These are phyloP conservation scores for Cryphonectria carpinicola DNA, from an alignment of 2,329 filamentous ascomycete genomes.

Conservation along the genomic window DNA sequence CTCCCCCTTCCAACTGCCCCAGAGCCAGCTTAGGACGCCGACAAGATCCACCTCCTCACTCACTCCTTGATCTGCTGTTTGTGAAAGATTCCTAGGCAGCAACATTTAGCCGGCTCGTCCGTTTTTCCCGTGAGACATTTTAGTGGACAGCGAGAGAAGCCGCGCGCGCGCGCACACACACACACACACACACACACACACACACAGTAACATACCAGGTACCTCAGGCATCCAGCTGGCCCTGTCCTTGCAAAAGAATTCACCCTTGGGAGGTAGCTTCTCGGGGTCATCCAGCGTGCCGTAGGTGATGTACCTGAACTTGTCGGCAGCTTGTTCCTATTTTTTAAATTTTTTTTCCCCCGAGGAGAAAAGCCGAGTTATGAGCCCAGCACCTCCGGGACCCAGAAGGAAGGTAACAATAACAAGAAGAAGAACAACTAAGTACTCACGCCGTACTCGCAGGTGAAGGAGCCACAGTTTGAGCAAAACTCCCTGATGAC, in stretches of 20 bases:
- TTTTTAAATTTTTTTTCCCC: background rate
- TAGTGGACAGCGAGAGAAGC: background rate
- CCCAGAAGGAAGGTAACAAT: too few relatives aligned
- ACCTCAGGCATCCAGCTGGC: slow-evolving; percentile 56
- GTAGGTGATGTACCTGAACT: slow-evolving; percentile 48
- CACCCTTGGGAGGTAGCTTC: slow-evolving; percentile 54
- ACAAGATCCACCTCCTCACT: background rate
- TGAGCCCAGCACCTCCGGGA: background rate
- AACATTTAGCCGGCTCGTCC: background rate
- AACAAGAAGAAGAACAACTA: too few relatives aligned
- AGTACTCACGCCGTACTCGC: slow-evolving; percentile 38
- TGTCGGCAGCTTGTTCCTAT: slow-evolving; percentile 48
- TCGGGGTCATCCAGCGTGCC: slow-evolving; percentile 55
- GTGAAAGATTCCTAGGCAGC: slow-evolving; percentile 45
- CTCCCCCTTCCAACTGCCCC: background rate
- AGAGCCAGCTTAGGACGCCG: background rate
- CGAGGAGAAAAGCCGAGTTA: background rate
- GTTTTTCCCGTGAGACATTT: background rate
- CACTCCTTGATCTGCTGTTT: slow-evolving; percentile 50
- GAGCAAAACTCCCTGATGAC: slow-evolving; percentile 40
- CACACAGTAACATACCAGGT: slow-evolving; percentile 39
- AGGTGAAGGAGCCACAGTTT: slow-evolving; percentile 38
- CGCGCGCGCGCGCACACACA: background rate
- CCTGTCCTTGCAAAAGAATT: slow-evolving; percentile 56
- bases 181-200: background rate